phyloP scores from a whole-genome alignment of 495 filamentous ascomycete species.

The Beverwykella pulmonaria region DNA sequence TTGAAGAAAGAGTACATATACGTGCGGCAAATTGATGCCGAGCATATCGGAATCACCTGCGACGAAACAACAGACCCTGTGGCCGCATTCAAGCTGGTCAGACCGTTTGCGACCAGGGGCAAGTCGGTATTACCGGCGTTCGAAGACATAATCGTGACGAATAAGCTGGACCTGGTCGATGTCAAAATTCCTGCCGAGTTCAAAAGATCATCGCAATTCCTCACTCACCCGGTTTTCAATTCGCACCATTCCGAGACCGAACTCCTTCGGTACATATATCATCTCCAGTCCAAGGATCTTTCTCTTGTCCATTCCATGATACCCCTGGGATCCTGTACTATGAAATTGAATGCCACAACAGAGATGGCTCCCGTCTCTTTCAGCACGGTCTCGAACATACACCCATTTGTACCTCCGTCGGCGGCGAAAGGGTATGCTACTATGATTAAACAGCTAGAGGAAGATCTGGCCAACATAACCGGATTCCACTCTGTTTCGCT shows the following conservation, averaged over 20 bases:
- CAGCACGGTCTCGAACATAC: conserved; percentile 82
- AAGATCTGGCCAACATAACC: conserved; percentile 81
- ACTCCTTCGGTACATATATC: conserved; percentile 90
- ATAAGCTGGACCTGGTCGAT: background rate
- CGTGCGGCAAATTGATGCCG: conserved; percentile 62
- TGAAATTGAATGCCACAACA: conserved; percentile 97
- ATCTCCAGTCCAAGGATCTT: conserved; percentile 93
- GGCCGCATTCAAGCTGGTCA: conserved; percentile 63
- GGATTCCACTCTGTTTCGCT: conserved; percentile 88
- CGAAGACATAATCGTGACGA: background rate
- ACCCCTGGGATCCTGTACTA: conserved; percentile 97
- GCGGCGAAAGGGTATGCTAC: conserved; percentile 68
- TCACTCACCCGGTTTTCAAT: conserved; percentile 97
- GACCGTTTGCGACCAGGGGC: conserved; percentile 49
- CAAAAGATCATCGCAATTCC: conserved; percentile 71
- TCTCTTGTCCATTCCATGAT: conserved; percentile 99
- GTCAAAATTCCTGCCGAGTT: conserved; percentile 59
- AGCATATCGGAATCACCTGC: conserved; percentile 67
- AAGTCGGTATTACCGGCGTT: background rate
- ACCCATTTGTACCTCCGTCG: conserved; percentile 73
- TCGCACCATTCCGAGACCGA: conserved; percentile 96
- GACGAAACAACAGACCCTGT: conserved; percentile 70
- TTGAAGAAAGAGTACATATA: conserved; percentile 61
- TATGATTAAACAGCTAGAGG: conserved; percentile 71
- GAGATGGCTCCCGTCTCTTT: conserved; percentile 91